Conservation (phyloP, 805 yeast species). For the Kazachstania africana region DNA sequence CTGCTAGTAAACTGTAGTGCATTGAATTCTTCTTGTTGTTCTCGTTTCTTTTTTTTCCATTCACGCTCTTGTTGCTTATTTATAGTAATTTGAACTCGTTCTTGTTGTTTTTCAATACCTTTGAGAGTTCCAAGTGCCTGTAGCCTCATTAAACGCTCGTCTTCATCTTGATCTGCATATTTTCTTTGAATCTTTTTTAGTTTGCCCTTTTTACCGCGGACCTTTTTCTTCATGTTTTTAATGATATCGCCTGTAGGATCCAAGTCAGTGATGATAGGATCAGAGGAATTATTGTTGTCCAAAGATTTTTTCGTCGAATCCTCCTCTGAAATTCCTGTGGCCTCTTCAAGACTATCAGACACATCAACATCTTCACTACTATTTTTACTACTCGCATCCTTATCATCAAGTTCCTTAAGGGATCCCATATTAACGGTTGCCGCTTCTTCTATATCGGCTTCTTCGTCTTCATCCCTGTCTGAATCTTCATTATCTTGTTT, state of each 20-base stretch:
- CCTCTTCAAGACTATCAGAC: neutral
- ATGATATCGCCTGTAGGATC: no score
- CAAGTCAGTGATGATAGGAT: conserved; percentile 5
- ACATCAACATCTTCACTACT: neutral
- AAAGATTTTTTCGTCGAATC: neutral
- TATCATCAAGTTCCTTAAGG: conserved; percentile 2
- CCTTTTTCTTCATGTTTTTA: conserved; percentile 30
- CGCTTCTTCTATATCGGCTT: conserved; percentile 1
- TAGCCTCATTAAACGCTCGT: conserved; percentile 65
- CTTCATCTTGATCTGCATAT: conserved; percentile 87
- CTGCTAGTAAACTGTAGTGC: conserved; percentile 24
- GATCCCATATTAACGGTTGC: conserved; percentile 1
- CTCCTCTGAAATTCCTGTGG: neutral
- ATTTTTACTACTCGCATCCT: neutral
- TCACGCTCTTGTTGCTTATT: conserved; percentile 26
- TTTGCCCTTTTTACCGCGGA: conserved; percentile 80
- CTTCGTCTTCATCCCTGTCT: conserved; percentile 3
- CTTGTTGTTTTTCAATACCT: conserved; percentile 31
- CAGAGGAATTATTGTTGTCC: neutral
- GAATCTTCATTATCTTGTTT: conserved; percentile 25
- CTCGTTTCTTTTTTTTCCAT: conserved; percentile 26
- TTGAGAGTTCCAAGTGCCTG: conserved; percentile 77
- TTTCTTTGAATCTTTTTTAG: conserved; percentile 71
- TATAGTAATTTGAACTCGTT: conserved; percentile 26
- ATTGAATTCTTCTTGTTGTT: conserved; percentile 30